Evolutionary conservation across 305 asterid species (phyloP), one percentile per base, ranked within the genome.

Genomic region (Striga hermonthica): DNA sequence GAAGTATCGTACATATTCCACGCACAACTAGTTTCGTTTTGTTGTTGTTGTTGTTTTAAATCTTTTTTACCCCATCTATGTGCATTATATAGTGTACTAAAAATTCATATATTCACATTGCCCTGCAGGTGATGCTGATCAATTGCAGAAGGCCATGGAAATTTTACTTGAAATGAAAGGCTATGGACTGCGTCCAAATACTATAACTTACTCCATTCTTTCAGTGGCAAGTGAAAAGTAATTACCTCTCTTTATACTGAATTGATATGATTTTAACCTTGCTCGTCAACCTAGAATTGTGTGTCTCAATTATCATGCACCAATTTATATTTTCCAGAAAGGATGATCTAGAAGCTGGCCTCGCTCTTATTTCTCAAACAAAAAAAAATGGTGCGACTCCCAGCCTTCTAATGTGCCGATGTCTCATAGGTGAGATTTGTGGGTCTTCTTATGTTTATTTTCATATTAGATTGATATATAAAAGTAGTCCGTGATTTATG

Each of bases 201-300:
- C 95, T 78, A 81, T 90, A 75, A 93, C 97, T 62, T 93, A 93
- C 82, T 84, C 96, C 70, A 68, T 89, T 80, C 88, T 93, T 62
- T 28, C 82, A 70, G 97, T 86, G 78, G 96, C 97, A 41, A 80
- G 91, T 82, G 95, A 90, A 80, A 93, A 86, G 99, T 93, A 93
- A 86, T 79, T 72, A 64, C 81, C 76, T 73, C 60, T 60, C 68
- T 67, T 73, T 67, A 58, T 73, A 62, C 41, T 49, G 13, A 63
- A 75, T 47, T 60, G 40, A 13, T 13, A 66, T 58, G 61, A 58
- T 54, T 61, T 66, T 45, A 35, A 59, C 66, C 47, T 57, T 52
- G 64, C 65, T 72, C 48, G 49, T 68, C 69, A 70, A 36, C 52
- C 54, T 54, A 40, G 65, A 65, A 57, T 15, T 22, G 35, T 57